phyloP scores from a whole-genome alignment of 176 grass and related monocot species.

The Zizania latifolia region DNA sequence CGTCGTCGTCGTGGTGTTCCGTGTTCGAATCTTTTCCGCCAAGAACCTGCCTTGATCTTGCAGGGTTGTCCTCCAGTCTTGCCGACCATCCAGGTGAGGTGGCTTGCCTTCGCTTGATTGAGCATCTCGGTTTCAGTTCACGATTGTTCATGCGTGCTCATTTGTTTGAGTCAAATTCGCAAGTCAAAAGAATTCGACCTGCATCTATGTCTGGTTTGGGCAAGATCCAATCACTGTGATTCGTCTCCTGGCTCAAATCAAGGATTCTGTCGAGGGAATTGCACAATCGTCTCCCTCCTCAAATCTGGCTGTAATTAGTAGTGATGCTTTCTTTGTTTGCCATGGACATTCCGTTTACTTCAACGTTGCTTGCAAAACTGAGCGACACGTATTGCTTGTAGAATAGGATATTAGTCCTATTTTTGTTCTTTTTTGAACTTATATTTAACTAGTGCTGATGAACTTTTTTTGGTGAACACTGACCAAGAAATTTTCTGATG shows the following conservation, averaged over 20 bases:
- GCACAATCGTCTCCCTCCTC: background rate
- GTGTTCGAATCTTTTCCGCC: background rate
- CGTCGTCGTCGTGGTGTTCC: background rate
- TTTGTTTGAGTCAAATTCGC: background rate
- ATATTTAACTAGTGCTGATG: background rate
- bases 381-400: background rate
- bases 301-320: background rate
- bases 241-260: background rate
- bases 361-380: conserved; percentile 1
- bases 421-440: background rate
- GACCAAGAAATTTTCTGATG: background rate
- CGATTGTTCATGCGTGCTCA: background rate
- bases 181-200: background rate
- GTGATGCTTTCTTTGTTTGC: background rate
- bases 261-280: background rate
- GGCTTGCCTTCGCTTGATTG: background rate
- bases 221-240: background rate
- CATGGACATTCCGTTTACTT: background rate
- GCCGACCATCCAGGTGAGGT: conserved; percentile 7
- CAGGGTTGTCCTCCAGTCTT: background rate
- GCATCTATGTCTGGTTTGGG: background rate
- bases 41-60: background rate
- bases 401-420: background rate
- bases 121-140: background rate
- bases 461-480: background rate